These are phyloP conservation scores for Lipomyces sp. DNA, from an alignment of 805 yeast species.

Conservation along the genomic window DNA sequence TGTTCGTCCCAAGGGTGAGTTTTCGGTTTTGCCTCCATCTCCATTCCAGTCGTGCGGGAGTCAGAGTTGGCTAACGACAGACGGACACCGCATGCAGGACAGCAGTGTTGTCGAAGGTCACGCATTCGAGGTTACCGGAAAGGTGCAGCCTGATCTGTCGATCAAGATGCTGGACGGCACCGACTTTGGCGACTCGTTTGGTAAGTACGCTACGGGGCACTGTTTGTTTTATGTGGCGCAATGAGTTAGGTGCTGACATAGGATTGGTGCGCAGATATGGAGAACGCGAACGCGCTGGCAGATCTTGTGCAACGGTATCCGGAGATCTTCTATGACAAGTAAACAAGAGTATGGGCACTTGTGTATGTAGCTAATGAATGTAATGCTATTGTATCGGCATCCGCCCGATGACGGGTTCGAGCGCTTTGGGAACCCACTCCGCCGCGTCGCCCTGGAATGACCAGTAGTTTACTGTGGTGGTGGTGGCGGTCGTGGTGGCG, in stretches of 20 bases:
- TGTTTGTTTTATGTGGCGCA: not conserved
- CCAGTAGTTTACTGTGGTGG: slow-evolving; percentile 7
- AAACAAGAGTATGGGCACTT: not conserved
- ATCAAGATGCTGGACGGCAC: slow-evolving; percentile 31
- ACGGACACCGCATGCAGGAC: not conserved
- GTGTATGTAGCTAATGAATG: no score
- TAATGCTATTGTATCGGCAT: not conserved
- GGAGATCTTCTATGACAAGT: slow-evolving; percentile 15
- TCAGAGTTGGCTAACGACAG: not conserved
- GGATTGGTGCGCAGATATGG: slow-evolving; percentile 10
- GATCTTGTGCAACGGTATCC: slow-evolving; percentile 14
- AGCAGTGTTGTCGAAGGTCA: slow-evolving; percentile 29
- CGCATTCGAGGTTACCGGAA: slow-evolving; percentile 39
- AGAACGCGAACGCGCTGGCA: slow-evolving; percentile 21
- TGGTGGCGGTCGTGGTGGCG: not conserved
- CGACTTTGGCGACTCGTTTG: slow-evolving; percentile 29
- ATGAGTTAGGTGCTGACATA: not conserved
- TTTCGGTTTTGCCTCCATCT: not conserved
- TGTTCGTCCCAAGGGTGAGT: slow-evolving; percentile 30
- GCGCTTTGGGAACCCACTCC: slow-evolving; percentile 60
- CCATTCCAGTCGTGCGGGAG: not conserved
- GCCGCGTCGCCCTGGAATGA: slow-evolving; percentile 65
- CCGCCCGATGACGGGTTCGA: slow-evolving; percentile 47
- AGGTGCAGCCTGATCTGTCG: slow-evolving; percentile 35
- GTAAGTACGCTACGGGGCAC: slow-evolving; percentile 5